These are phyloP conservation scores for Olyra latifolia DNA, from an alignment of 176 grass and related monocot genomes.

Conservation along the genomic window DNA sequence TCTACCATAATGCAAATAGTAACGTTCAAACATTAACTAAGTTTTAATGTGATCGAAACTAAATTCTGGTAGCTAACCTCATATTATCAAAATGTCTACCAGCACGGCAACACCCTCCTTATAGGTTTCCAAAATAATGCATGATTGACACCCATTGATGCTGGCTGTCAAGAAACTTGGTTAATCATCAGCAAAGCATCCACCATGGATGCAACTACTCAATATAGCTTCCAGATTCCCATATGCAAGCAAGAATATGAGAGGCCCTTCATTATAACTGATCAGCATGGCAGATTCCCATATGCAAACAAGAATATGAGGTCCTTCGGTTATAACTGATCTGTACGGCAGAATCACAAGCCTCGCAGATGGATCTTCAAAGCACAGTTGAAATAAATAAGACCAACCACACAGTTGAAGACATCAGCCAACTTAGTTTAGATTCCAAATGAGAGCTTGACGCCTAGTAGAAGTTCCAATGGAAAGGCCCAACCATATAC, in stretches of 20 bases:
- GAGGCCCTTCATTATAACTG: background rate
- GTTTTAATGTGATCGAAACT: background rate
- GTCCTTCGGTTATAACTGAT: background rate
- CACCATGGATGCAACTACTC: background rate
- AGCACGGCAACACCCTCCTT: background rate
- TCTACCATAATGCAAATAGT: background rate
- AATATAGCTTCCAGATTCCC: background rate
- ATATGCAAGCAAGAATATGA: background rate
- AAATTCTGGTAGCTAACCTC: no score
- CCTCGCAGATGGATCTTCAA: background rate
- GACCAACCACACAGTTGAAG: background rate
- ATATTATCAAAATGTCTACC: background rate
- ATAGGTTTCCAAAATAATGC: background rate
- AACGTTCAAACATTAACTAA: background rate
- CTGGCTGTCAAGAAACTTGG: background rate
- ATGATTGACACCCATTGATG: background rate
- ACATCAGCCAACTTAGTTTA: slow-evolving; percentile 5
- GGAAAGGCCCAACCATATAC: background rate
- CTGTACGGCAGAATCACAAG: background rate
- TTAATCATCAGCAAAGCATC: background rate
- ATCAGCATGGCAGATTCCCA: background rate
- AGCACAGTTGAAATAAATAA: background rate
- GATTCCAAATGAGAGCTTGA: background rate
- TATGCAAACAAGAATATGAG: background rate
- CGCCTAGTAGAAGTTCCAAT: background rate